Percentiles rank a stretch among this genome's conserved stretches.
Conservation (phyloP, 2,329 filamentous ascomycete species). For the Penicillium sclerotigenum region DNA sequence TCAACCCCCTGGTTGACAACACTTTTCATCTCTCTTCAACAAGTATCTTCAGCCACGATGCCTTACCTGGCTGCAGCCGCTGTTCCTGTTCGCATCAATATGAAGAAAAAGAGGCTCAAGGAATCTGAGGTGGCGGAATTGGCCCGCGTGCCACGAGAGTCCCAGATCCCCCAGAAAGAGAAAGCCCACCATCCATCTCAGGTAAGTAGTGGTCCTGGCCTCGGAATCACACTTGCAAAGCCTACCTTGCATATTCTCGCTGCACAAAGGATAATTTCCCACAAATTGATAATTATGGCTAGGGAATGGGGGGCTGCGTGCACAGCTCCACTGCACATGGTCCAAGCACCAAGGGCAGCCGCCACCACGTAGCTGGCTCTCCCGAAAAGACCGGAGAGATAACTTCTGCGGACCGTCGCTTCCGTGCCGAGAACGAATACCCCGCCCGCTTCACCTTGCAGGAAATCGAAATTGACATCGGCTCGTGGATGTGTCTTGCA, state of each 20-base stretch:
- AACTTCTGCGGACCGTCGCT: not conserved
- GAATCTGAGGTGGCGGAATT: not conserved
- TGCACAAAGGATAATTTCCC: not conserved
- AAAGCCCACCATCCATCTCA: not conserved
- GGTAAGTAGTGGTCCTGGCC: not conserved
- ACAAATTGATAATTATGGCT: not conserved
- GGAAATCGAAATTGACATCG: conserved; percentile 8
- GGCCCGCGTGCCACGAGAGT: not conserved
- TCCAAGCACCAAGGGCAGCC: not conserved
- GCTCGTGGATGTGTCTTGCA: conserved; percentile 10
- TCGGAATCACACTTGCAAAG: not conserved
- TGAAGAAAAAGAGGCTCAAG: not conserved
- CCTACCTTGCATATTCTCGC: not conserved
- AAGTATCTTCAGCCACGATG: not conserved
- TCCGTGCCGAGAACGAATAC: not conserved
- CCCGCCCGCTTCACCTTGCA: not conserved
- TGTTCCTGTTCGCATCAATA: not conserved
- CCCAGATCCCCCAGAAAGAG: not conserved
- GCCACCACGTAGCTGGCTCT: not conserved
- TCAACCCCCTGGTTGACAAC: not conserved
- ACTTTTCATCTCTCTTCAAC: not conserved
- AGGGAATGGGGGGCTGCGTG: not conserved
- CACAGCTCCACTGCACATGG: not conserved
- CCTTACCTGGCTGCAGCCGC: not conserved
- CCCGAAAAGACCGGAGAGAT: not conserved